phyloP scores from a whole-genome alignment of 352 stramenopile genomes.

The Blastocystis hominis region DNA sequence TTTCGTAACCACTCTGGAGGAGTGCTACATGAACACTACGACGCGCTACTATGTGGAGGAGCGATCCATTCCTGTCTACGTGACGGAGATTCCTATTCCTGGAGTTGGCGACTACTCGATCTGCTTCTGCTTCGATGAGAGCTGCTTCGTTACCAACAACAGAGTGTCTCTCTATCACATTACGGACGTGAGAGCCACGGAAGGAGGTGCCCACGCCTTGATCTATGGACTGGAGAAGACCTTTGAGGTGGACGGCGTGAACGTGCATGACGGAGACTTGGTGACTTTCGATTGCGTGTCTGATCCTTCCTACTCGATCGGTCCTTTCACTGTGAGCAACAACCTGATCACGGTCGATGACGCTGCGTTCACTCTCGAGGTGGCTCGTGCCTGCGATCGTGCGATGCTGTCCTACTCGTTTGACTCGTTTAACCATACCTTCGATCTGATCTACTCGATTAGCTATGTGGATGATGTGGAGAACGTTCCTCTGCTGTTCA shows the following conservation, averaged over 20 bases:
- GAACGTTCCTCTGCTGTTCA: background rate
- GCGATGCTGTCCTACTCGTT: slow-evolving; percentile 10
- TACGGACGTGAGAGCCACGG: background rate
- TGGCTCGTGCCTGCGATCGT: background rate
- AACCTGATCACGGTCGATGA: background rate
- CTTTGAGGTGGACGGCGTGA: background rate
- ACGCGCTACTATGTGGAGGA: background rate
- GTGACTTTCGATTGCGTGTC: slow-evolving; percentile 16
- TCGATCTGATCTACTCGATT: background rate
- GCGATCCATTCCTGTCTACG: background rate
- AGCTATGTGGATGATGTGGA: background rate
- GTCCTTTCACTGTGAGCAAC: background rate
- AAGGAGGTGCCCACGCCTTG: slow-evolving; percentile 9
- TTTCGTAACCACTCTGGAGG: background rate
- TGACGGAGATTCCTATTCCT: background rate
- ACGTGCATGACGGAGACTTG: slow-evolving; percentile 1
- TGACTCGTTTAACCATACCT: background rate
- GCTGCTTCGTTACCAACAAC: slow-evolving; percentile 16
- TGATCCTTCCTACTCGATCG: background rate
- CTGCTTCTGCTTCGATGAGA: slow-evolving; percentile 44
- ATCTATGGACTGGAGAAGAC: slow-evolving; percentile 24
- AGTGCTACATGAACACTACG: background rate
- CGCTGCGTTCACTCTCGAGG: background rate
- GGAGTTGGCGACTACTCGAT: slow-evolving; percentile 13
- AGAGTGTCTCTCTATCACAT: background rate